phyloP scores from a whole-genome alignment of 768 basidiomycete genomes.

The Agrocybe chaxingu region DNA sequence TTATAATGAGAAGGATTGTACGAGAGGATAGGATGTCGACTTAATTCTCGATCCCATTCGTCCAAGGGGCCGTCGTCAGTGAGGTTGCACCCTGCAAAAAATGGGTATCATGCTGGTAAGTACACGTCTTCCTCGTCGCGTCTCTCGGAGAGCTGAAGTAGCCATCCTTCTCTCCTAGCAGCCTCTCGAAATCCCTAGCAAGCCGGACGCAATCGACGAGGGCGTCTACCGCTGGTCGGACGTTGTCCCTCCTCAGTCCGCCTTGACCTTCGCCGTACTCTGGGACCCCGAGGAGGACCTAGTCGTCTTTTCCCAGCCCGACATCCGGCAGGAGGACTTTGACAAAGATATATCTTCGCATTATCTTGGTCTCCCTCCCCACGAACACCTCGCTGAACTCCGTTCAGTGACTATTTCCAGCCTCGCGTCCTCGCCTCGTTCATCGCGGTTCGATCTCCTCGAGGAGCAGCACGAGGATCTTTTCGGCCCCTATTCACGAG shows the following conservation, averaged over 20 bases:
- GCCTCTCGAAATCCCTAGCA: too few species aligned
- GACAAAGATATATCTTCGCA: neutral
- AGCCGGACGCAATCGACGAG: too few species aligned
- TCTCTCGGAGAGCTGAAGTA: too few species aligned
- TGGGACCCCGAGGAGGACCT: conserved; percentile 59
- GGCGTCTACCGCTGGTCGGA: conserved; percentile 46
- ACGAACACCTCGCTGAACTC: conserved; percentile 2
- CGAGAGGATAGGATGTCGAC: too few species aligned
- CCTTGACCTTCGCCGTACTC: conserved; percentile 55
- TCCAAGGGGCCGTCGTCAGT: too few species aligned
- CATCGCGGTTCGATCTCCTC: conserved; percentile 1
- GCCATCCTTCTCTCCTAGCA: too few species aligned
- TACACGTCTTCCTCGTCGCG: too few species aligned
- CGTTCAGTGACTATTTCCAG: conserved; percentile 1
- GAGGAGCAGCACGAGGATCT: conserved; percentile 1
- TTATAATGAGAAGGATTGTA: conserved; percentile 3
- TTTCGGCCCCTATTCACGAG: neutral
- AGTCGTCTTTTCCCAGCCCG: conserved; percentile 43
- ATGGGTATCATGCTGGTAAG: too few species aligned
- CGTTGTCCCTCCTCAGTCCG: conserved; percentile 51
- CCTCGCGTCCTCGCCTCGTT: conserved; percentile 1
- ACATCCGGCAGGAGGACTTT: neutral
- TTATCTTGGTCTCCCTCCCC: neutral
- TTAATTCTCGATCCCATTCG: too few species aligned
- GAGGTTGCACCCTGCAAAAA: too few species aligned